Conservation (phyloP, 208 protist genomes). For the Leishmania braziliensis region DNA sequence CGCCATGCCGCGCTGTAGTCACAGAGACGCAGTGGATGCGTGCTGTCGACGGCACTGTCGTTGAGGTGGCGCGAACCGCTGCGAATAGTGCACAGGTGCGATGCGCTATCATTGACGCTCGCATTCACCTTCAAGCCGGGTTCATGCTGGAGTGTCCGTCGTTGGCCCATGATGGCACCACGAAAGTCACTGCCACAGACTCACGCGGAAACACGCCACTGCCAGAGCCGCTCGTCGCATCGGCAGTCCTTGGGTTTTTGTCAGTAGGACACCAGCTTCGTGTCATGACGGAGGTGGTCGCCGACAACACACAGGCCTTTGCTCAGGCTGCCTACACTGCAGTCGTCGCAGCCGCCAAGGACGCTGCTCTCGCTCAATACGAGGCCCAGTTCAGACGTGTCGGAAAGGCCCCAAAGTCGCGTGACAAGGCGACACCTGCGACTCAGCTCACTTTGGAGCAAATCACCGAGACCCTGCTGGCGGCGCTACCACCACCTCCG, state of each 20-base stretch:
- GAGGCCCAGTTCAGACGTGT: slow-evolving; percentile 41
- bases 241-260: slow-evolving; percentile 50
- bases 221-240: slow-evolving; percentile 35
- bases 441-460: slow-evolving; percentile 54
- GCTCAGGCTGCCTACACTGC: slow-evolving; percentile 38
- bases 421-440: slow-evolving; percentile 36
- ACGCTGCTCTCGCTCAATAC: slow-evolving; percentile 57
- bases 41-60: slow-evolving; percentile 47
- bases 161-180: neutral
- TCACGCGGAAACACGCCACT: neutral
- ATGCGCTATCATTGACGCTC: slow-evolving; percentile 35
- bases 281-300: slow-evolving; percentile 63
- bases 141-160: slow-evolving; percentile 41
- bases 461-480: slow-evolving; percentile 49
- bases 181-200: neutral
- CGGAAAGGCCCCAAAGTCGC: slow-evolving; percentile 22
- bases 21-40: slow-evolving; percentile 76
- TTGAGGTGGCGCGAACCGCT: slow-evolving; percentile 60
- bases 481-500: slow-evolving; percentile 43
- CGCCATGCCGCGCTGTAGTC: slow-evolving; percentile 35
- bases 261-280: slow-evolving; percentile 30
- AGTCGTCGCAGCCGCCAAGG: slow-evolving; percentile 52
- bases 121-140: slow-evolving; percentile 38
- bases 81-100: slow-evolving; percentile 65
- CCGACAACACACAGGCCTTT: slow-evolving; percentile 63